A percentile compares a stretch with the other conserved stretches of the same genome.
Evolutionary conservation across 257 asterid species (phyloP).

Genomic region (Solanum chilense): DNA sequence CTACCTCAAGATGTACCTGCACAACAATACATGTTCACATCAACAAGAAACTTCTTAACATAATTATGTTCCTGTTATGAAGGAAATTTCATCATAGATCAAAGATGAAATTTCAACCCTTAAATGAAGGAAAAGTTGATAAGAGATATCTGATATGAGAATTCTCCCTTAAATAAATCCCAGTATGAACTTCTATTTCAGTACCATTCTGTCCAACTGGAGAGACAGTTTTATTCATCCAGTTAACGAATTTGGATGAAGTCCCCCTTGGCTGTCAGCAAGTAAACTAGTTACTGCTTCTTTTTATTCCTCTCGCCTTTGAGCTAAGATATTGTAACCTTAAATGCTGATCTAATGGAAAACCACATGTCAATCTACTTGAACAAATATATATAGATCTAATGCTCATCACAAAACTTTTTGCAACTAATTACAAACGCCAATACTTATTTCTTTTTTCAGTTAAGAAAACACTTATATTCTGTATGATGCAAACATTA

Average conservation of each 20-base stretch:
- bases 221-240: neutral
- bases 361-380: neutral
- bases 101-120: neutral
- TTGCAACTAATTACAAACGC: neutral
- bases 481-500: neutral
- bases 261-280: neutral
- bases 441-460: neutral
- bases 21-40: conserved; percentile 9
- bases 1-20: conserved; percentile 83
- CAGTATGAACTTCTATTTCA: neutral
- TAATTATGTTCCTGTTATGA: neutral
- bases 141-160: neutral
- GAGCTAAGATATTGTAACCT: neutral
- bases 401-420: neutral
- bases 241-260: neutral
- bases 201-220: neutral
- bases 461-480: neutral
- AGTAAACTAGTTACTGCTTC: neutral
- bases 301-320: neutral
- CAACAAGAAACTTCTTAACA: neutral
- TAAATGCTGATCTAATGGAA: neutral
- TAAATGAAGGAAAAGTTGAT: neutral
- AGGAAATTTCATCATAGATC: neutral
- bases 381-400: neutral
- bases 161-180: neutral